Evolutionary conservation across 2,329 filamentous ascomycete genomes (phyloP), one percentile per base, ranked within the genome.

Genomic region (Ploettnerulaceae sp.): DNA sequence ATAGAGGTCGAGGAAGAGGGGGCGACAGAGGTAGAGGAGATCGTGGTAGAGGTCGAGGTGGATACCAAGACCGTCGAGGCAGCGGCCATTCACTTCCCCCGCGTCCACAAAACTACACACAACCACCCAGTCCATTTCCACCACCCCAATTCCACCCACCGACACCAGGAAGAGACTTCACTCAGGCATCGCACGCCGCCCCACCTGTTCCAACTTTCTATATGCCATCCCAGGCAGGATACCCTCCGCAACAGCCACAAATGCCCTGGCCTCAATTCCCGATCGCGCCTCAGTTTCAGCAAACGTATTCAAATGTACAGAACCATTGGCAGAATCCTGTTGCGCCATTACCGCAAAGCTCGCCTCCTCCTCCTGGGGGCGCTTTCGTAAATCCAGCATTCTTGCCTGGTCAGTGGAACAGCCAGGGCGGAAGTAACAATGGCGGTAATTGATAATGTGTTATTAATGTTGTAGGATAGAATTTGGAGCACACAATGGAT

Each of bases 351-450:
- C 26, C 33, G 12, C 20, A 12, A 18, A 18, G 31, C 22, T 37
- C 46, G n/a, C 35, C 53, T 41, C 46, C 49, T 7, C 17, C 51
- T 12, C 46, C 49, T 7, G 38, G 50, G 26, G 60, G 61, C n/a
- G 56, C 57, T 11, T 62, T 57, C 31, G 53, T 62, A 25, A 63
- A 63, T 24, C 61, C 61, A 15, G 56, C 57, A 5, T 63, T 63
- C 48, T 60, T 62, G 36, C 24, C 41, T 11, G 43, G 47, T 25
- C 55, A 54, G 36, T 59, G 53, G 55, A 57, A 52, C 26, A 51
- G 52, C 17, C 53, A 56, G 25, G 43, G 47, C n/a, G 52, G 52
- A 36, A 37, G 45, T 26, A 47, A 49, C 18, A 42, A 28, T 38
- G 34, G 45, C 33, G 43, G 47, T 15, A 45, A 39, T 17, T 48